These are phyloP conservation scores for Tetrastigma voinierianum DNA, from an alignment of 164 flowering plant species.

Conservation along the genomic window DNA sequence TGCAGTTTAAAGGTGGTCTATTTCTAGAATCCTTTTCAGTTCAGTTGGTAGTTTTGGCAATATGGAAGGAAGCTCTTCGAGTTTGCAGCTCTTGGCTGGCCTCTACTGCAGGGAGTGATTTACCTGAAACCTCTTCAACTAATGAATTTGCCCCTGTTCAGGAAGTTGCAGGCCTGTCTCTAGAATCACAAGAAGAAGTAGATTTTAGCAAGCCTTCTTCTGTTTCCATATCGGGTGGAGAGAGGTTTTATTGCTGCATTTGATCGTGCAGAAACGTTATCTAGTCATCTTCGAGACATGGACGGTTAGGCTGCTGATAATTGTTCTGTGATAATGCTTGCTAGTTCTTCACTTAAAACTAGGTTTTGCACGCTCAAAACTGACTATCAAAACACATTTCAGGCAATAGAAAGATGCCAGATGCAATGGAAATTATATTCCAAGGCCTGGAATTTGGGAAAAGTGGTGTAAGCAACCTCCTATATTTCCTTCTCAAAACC, in stretches of 20 bases:
- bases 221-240: slow-evolving; percentile 38
- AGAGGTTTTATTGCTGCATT: slow-evolving; percentile 39
- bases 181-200: slow-evolving; percentile 5
- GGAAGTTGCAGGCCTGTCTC: slow-evolving; percentile 7
- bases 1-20: slow-evolving; percentile 40
- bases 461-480: slow-evolving; percentile 40
- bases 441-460: slow-evolving; percentile 41
- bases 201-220: slow-evolving; percentile 39
- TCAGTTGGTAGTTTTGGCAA: slow-evolving; percentile 45
- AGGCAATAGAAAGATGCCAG: slow-evolving; percentile 53
- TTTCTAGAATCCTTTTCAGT: slow-evolving; percentile 48
- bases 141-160: slow-evolving; percentile 10
- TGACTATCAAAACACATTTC: slow-evolving; percentile 9
- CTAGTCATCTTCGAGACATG: slow-evolving; percentile 24
- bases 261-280: slow-evolving; percentile 43
- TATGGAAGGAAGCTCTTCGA: slow-evolving; percentile 46
- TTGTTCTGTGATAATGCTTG: neutral
- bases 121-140: slow-evolving; percentile 20
- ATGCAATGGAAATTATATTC: slow-evolving; percentile 50
- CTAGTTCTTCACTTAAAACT: neutral
- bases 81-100: slow-evolving; percentile 36
- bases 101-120: slow-evolving; percentile 12
- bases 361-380: slow-evolving; percentile 5
- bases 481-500: neutral
- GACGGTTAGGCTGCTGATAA: slow-evolving; percentile 34